Evolutionary conservation across 2,329 filamentous ascomycete genomes (phyloP).

Genomic region (Aspergillus piperis): DNA sequence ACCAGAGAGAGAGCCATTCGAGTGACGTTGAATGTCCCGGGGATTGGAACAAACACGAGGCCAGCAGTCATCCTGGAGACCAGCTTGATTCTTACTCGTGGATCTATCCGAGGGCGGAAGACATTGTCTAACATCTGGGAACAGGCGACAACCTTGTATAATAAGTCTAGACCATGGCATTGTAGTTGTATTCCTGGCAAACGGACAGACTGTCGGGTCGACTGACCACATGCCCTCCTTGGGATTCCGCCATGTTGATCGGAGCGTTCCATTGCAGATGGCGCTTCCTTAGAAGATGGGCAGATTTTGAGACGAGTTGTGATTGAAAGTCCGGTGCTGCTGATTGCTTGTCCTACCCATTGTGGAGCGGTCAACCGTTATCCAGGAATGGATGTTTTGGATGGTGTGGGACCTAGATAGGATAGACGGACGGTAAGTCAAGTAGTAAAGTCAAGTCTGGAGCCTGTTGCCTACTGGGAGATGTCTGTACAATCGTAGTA

Average conservation of each 20-base stretch:
- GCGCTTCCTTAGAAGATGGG: not conserved
- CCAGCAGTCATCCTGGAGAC: not conserved
- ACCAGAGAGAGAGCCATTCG: not conserved
- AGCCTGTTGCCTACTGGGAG: not conserved
- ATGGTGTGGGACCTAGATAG: not conserved
- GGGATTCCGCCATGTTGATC: not conserved
- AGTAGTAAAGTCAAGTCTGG: not conserved
- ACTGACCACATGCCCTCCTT: constrained; percentile 7
- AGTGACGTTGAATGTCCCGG: not conserved
- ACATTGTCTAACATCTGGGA: constrained; percentile 1
- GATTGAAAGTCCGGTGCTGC: not conserved
- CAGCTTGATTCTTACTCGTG: not conserved
- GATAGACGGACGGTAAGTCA: not conserved
- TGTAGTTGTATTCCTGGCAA: not conserved
- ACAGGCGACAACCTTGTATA: constrained; percentile 5
- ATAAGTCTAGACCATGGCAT: not conserved
- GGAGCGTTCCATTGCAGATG: not conserved
- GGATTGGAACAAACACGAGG: constrained; percentile 4
- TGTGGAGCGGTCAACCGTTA: not conserved
- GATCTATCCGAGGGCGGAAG: constrained; percentile 5
- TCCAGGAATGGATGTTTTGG: not conserved
- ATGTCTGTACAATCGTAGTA: not conserved
- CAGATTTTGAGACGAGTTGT: not conserved
- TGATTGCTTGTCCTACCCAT: not conserved
- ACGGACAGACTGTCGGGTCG: not conserved